These are phyloP conservation scores for Quercus tomentella DNA, from an alignment of 331 rosid species.

Conservation along the genomic window DNA sequence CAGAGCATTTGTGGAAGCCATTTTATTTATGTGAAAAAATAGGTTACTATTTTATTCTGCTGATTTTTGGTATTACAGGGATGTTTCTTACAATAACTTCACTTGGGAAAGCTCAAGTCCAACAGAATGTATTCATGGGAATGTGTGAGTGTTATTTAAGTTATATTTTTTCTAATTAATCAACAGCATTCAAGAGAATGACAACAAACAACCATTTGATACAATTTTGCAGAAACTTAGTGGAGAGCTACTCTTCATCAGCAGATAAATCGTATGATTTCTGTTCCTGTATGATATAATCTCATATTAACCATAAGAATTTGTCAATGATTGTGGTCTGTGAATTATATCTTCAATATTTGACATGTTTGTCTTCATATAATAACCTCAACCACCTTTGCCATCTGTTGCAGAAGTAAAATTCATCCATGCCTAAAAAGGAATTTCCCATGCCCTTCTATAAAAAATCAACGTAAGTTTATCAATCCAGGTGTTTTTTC, in stretches of 20 bases:
- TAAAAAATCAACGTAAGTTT: slow-evolving; percentile 38
- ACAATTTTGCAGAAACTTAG: slow-evolving; percentile 63
- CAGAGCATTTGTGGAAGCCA: neutral
- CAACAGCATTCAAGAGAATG: neutral
- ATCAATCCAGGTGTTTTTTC: neutral
- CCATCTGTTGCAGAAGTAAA: slow-evolving; percentile 39
- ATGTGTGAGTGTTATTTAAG: slow-evolving; percentile 55
- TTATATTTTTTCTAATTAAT: neutral
- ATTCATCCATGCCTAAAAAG: slow-evolving; percentile 59
- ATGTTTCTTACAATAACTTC: slow-evolving; percentile 77
- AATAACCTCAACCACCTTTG: slow-evolving; percentile 15
- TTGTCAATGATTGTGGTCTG: slow-evolving; percentile 10
- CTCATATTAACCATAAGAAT: neutral
- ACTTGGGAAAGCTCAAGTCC: slow-evolving; percentile 71
- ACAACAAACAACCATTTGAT: slow-evolving; percentile 5
- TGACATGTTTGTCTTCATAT: neutral
- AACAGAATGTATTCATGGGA: slow-evolving; percentile 69
- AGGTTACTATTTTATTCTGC: neutral
- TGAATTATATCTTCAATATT: neutral
- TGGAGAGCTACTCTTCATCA: slow-evolving; percentile 73
- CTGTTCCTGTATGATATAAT: slow-evolving; percentile 6
- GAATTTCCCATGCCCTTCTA: slow-evolving; percentile 65
- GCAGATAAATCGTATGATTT: slow-evolving; percentile 51
- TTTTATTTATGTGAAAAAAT: neutral
- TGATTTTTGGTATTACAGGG: slow-evolving; percentile 52